These are phyloP conservation scores for Brassica incana DNA, from an alignment of 345 rosid species.

Conservation along the genomic window DNA sequence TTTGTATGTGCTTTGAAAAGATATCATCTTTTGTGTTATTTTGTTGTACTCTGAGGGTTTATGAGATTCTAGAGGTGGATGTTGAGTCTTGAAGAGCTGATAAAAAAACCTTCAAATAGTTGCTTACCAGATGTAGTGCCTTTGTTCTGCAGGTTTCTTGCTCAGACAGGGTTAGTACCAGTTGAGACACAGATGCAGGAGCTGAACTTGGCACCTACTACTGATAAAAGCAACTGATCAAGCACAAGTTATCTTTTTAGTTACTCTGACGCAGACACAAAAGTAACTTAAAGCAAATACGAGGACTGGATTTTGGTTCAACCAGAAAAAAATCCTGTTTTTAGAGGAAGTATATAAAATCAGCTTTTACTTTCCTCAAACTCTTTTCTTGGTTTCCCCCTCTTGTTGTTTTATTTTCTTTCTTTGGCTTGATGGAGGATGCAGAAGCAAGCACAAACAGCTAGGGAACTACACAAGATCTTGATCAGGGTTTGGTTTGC, in stretches of 20 bases:
- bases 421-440: constrained; percentile 44
- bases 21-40: constrained; percentile 6
- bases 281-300: constrained; percentile 22
- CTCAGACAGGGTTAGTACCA: constrained; percentile 75
- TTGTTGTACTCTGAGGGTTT: not conserved
- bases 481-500: constrained; percentile 17
- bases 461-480: constrained; percentile 48
- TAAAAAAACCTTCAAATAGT: not conserved
- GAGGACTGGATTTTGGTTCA: constrained; percentile 28
- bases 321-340: not conserved
- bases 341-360: not conserved
- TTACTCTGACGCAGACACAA: constrained; percentile 7
- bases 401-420: constrained; percentile 43
- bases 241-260: not conserved
- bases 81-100: not conserved
- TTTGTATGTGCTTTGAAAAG: constrained; percentile 2
- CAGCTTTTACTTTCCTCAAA: constrained; percentile 1
- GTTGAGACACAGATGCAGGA: constrained; percentile 84
- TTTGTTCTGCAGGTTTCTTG: constrained; percentile 71
- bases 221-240: constrained; percentile 41
- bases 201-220: constrained; percentile 56
- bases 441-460: constrained; percentile 22
- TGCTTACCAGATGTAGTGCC: constrained; percentile 9
- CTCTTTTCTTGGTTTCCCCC: constrained; percentile 29
- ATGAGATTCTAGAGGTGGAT: not conserved